Evolutionary conservation across 1,284 basidiomycete species (phyloP).

Genomic region (Lentinula novae-zelandiae): DNA sequence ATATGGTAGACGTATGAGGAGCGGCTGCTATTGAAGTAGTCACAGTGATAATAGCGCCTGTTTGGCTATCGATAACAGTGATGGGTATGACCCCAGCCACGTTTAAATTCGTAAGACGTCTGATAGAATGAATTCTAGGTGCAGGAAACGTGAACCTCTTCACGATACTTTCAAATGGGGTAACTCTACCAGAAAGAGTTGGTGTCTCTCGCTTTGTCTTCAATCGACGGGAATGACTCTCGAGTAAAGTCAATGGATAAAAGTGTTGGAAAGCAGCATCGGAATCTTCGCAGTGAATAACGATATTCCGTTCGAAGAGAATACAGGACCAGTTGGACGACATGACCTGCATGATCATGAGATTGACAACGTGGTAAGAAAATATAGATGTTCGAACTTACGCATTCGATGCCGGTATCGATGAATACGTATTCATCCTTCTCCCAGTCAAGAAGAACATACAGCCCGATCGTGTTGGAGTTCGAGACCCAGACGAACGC

Average conservation of each 20-base stretch:
- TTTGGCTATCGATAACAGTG: background rate
- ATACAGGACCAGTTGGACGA: conserved; percentile 77
- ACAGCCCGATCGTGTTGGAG: conserved; percentile 53
- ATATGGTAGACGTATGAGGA: background rate
- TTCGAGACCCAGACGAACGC: conserved; percentile 62
- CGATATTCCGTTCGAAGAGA: conserved; percentile 53
- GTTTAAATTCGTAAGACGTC: background rate
- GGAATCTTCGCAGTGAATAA: conserved; percentile 67
- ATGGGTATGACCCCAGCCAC: background rate
- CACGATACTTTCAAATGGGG: conserved; percentile 13
- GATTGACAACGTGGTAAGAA: background rate
- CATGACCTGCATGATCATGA: conserved; percentile 34
- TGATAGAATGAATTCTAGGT: background rate
- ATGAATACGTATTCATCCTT: conserved; percentile 62
- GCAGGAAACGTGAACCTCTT: conserved; percentile 14
- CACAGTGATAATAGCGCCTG: conserved; percentile 7
- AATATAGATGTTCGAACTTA: conserved; percentile 29
- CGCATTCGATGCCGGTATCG: conserved; percentile 68
- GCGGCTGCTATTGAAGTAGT: conserved; percentile 1
- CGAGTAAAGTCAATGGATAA: conserved; percentile 50
- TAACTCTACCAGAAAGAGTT: conserved; percentile 6
- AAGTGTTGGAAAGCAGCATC: conserved; percentile 53
- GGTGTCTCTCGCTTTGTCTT: conserved; percentile 4
- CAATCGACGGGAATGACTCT: conserved; percentile 23
- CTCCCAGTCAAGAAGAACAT: conserved; percentile 65